Conservation (phyloP, 2,329 filamentous ascomycete species). For the Phoma sp. region DNA sequence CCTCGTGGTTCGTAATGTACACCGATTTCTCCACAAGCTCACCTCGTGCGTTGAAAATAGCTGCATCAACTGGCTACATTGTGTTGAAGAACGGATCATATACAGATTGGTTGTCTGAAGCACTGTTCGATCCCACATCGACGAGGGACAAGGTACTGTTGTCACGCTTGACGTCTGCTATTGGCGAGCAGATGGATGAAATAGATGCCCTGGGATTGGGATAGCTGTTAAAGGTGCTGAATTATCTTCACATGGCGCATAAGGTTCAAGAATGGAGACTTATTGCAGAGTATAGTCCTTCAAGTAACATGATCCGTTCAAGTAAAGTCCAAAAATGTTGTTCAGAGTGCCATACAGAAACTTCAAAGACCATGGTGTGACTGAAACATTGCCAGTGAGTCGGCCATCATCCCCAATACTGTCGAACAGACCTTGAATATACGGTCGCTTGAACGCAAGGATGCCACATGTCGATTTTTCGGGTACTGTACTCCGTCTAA, state of each 20-base stretch:
- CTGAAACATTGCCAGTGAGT: background rate
- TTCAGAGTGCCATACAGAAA: background rate
- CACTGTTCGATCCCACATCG: background rate
- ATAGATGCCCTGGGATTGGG: conserved; percentile 1
- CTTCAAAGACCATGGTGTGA: background rate
- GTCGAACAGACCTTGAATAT: background rate
- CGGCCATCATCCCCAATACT: background rate
- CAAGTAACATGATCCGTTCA: background rate
- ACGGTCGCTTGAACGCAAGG: conserved; percentile 1
- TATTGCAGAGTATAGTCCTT: conserved; percentile 4
- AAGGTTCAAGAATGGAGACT: background rate
- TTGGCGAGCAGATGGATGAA: background rate
- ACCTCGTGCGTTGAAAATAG: background rate
- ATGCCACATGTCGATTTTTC: conserved; percentile 10
- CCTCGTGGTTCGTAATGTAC: conserved; percentile 3
- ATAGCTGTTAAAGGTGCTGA: conserved; percentile 3
- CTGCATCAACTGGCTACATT: background rate
- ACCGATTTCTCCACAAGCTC: conserved; percentile 2
- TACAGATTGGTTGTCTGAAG: background rate
- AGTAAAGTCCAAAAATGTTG: background rate
- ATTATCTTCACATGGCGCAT: background rate
- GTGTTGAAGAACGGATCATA: conserved; percentile 13
- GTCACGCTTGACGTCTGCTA: background rate
- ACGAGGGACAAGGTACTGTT: conserved; percentile 4
- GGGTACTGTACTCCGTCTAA: conserved; percentile 11